Conservation (phyloP, 2,329 filamentous ascomycete species). For the Cladosporium sp. region DNA sequence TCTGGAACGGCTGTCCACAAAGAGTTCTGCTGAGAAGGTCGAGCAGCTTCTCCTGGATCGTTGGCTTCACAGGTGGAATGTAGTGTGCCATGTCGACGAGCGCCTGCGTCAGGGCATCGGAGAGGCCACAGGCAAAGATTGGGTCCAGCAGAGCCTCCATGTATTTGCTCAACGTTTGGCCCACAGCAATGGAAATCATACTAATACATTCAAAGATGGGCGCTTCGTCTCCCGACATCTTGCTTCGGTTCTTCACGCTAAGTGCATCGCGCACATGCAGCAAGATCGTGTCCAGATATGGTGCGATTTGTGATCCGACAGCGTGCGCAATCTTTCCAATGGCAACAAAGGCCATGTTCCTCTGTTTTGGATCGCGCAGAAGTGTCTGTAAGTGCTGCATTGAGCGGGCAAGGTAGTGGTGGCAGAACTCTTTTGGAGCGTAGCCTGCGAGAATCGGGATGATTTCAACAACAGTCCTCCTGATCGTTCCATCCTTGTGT, state of each 20-base stretch:
- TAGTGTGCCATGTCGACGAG: slow-evolving; percentile 99
- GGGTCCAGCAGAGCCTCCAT: slow-evolving; percentile 94
- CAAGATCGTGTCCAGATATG: slow-evolving; percentile 90
- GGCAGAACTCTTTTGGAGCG: slow-evolving; percentile 82
- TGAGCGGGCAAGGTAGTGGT: slow-evolving; percentile 84
- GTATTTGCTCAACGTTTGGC: slow-evolving; percentile 95
- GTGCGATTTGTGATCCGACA: slow-evolving; percentile 89
- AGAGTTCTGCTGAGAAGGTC: slow-evolving; percentile 94
- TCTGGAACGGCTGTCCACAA: slow-evolving; percentile 86
- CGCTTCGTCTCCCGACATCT: slow-evolving; percentile 53
- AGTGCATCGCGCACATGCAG: slow-evolving; percentile 90
- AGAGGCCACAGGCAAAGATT: slow-evolving; percentile 94
- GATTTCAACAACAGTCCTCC: slow-evolving; percentile 82
- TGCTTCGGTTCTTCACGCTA: slow-evolving; percentile 68
- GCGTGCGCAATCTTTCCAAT: slow-evolving; percentile 96
- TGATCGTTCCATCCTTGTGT: slow-evolving; percentile 80
- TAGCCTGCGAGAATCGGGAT: slow-evolving; percentile 93
- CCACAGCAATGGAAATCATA: slow-evolving; percentile 89
- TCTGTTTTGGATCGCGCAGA: slow-evolving; percentile 89
- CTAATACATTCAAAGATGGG: slow-evolving; percentile 98
- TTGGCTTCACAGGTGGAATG: slow-evolving; percentile 87
- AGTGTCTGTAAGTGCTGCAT: slow-evolving; percentile 95
- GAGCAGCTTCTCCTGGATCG: slow-evolving; percentile 87
- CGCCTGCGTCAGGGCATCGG: slow-evolving; percentile 88
- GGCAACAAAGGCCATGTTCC: slow-evolving; percentile 89